A percentile compares a stretch with the other conserved stretches of the same genome.
Evolutionary conservation across 306 rosid species (phyloP).

Genomic region (Macrotyloma uniflorum): DNA sequence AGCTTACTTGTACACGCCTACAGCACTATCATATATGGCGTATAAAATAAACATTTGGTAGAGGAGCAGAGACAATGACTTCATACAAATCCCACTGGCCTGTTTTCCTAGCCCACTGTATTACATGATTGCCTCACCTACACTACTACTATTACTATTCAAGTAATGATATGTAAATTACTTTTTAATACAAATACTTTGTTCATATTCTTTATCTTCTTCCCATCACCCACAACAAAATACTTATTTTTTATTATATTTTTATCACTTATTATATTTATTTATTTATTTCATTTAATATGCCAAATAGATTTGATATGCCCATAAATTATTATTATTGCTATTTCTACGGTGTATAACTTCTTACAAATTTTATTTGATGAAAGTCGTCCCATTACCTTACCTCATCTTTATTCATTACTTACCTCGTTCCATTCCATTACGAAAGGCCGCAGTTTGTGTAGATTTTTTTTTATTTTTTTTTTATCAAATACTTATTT

Average conservation of each 20-base stretch:
- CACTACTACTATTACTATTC: neutral
- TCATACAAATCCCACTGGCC: neutral
- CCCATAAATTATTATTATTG: neutral
- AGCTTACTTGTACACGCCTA: neutral
- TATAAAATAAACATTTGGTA: constrained; percentile 6
- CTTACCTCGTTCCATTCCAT: constrained; percentile 11
- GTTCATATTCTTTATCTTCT: neutral
- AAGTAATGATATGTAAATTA: neutral
- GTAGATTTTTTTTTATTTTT: neutral
- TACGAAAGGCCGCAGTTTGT: neutral
- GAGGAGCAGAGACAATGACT: neutral
- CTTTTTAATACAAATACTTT: neutral
- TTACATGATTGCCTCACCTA: constrained; percentile 3
- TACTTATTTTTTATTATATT: too few species aligned
- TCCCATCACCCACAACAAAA: too few species aligned
- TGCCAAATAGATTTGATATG: too few species aligned
- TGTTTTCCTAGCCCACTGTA: constrained; percentile 2
- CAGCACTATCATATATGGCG: constrained; percentile 1
- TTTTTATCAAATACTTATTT: neutral
- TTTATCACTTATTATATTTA: too few species aligned
- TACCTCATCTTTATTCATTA: neutral
- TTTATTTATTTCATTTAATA: too few species aligned
- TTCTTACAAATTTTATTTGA: neutral
- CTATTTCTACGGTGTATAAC: neutral
- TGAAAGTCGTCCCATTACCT: neutral